Evolutionary conservation across 108 stramenopile species (phyloP).

Genomic region (Asterionellopsis glacialis): DNA sequence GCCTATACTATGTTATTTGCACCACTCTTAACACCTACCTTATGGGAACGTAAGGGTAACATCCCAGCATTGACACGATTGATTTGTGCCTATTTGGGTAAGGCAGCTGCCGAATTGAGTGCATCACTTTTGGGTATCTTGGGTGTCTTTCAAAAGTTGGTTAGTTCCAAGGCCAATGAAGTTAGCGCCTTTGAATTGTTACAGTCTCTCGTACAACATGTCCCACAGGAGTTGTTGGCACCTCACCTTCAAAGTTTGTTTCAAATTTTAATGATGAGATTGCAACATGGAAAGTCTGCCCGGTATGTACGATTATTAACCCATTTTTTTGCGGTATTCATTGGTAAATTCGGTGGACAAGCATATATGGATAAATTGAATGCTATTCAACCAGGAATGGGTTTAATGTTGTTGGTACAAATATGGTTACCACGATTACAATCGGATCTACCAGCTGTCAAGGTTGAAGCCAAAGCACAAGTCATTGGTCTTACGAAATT

Average conservation of each 20-base stretch:
- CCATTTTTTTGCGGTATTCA: constrained; percentile 67
- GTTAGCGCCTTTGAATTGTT: constrained; percentile 78
- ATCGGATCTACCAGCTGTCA: constrained; percentile 27
- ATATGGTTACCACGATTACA: constrained; percentile 68
- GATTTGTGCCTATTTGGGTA: constrained; percentile 80
- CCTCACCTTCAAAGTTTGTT: constrained; percentile 56
- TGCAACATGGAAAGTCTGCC: constrained; percentile 56
- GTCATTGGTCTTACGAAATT: constrained; percentile 66
- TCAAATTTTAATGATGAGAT: constrained; percentile 56
- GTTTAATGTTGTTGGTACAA: constrained; percentile 47
- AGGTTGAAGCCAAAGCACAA: constrained; percentile 64
- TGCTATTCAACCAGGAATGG: constrained; percentile 55
- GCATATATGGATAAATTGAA: constrained; percentile 45
- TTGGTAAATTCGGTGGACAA: constrained; percentile 63
- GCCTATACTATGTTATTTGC: constrained; percentile 82
- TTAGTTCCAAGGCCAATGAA: constrained; percentile 68
- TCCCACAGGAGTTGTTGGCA: constrained; percentile 50
- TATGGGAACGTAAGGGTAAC: constrained; percentile 94
- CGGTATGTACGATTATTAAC: constrained; percentile 40
- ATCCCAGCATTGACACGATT: constrained; percentile 91
- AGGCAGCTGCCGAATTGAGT: constrained; percentile 66
- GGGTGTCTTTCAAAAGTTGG: constrained; percentile 89
- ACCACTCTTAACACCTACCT: constrained; percentile 74
- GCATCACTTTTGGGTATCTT: constrained; percentile 41
- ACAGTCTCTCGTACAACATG: constrained; percentile 44